Evolutionary conservation across 805 yeast genomes (phyloP), one percentile per base, ranked within the genome.

Genomic region (Millerozyma acaciae): DNA sequence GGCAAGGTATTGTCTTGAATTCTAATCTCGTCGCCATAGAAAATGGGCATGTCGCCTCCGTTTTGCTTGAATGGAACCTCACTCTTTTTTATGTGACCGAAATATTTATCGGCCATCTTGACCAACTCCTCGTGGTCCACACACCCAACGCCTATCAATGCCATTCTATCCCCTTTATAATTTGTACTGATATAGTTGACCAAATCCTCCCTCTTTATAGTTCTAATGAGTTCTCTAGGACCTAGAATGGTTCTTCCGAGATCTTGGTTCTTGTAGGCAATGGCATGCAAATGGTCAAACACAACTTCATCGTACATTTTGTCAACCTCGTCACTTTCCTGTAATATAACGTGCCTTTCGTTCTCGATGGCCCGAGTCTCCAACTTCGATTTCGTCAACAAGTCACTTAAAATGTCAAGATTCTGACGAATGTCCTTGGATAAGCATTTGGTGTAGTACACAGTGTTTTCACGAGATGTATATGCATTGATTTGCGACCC

Each of bases 401-500:
- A 84, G 57, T 93, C 99, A 41, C 93, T 73, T 35, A 93, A 66
- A 26, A 93, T 86, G 53, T 88, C 95, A 18, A 93, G 85, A 15
- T 95, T 80, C 51, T 78, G 77, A 40, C 89, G 84, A 28, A 94
- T 80, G 53, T 94, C 96, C 21, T 71, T 71, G 46, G 78, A 73
- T 37, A 89, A 67, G 19, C 97, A 76, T 60, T 87, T 88, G 30
- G 97, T 95, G 60, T 88, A 93, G 60, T 89, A 93, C 6, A 90
- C 98, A 1, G 99, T 93, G 62, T 88, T 89, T 55, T 93, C 99
- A 53, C 99, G 77, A 14, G 96, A 87, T 2, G 98, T 93, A 67
- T 93, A 93, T n/a, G 98, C 98, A 57, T 94, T 93, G 51, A 93
- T 75, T 63, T 93, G 98, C 16, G 96, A 87, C 4, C 99, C 99